Conservation (phyloP, 441 rosid genomes). For the Viola pubescens region DNA sequence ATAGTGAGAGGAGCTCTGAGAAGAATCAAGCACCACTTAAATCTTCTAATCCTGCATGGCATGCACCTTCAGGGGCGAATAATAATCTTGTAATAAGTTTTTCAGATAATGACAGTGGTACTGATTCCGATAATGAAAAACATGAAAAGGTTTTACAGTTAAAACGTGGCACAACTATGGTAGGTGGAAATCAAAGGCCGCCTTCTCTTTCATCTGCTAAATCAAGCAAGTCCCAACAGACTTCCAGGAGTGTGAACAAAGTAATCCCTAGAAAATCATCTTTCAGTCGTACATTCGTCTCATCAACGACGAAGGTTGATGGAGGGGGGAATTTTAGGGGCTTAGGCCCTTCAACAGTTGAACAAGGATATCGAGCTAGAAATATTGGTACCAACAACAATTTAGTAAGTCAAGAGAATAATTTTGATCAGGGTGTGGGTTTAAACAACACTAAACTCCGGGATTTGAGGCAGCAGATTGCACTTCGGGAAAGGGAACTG, state of each 20-base stretch:
- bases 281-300: slow-evolving; percentile 32
- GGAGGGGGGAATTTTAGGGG: slow-evolving; percentile 36
- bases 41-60: slow-evolving; percentile 40
- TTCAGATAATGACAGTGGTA: slow-evolving; percentile 80
- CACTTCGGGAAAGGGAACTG: slow-evolving; percentile 69
- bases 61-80: slow-evolving; percentile 30
- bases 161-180: slow-evolving; percentile 25
- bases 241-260: slow-evolving; percentile 31
- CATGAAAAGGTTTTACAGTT: slow-evolving; percentile 22
- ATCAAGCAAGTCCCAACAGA: slow-evolving; percentile 30
- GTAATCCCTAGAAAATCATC: slow-evolving; percentile 38
- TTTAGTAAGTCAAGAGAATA: slow-evolving; percentile 34
- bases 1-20: slow-evolving; percentile 32
- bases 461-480: slow-evolving; percentile 92
- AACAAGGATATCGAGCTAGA: slow-evolving; percentile 34
- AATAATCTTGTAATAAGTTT: slow-evolving; percentile 81
- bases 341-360: slow-evolving; percentile 28
- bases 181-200: slow-evolving; percentile 29
- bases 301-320: slow-evolving; percentile 28
- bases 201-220: slow-evolving; percentile 25
- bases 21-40: slow-evolving; percentile 35
- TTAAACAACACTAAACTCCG: slow-evolving; percentile 44
- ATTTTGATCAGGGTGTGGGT: slow-evolving; percentile 34
- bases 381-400: slow-evolving; percentile 27
- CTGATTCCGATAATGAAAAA: slow-evolving; percentile 51